Evolutionary conservation across 208 protist species (phyloP).

Genomic region (Leptomonas seymouri): DNA sequence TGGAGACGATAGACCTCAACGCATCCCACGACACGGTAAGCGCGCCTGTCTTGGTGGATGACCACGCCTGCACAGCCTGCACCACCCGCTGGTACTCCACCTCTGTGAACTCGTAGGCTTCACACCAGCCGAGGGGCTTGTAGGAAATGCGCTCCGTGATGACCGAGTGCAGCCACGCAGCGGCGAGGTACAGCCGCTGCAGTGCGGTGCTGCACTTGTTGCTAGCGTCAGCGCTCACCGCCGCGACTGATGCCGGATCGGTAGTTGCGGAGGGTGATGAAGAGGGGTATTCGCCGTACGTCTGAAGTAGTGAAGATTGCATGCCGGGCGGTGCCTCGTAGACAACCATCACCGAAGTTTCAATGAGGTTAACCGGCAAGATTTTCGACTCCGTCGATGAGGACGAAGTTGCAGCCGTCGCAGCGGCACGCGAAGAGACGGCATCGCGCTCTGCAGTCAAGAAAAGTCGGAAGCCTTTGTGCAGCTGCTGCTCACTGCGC

Average conservation of each 20-base stretch:
- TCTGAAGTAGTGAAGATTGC: constrained; percentile 93
- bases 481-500: constrained; percentile 56
- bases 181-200: constrained; percentile 96
- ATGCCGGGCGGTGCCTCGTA: constrained; percentile 98
- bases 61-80: constrained; percentile 92
- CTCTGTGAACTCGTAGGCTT: constrained; percentile 98
- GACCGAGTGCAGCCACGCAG: constrained; percentile 97
- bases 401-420: constrained; percentile 1
- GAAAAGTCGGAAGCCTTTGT: constrained; percentile 96
- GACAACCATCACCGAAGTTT: constrained; percentile 83
- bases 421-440: constrained; percentile 27
- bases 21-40: constrained; percentile 95
- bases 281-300: constrained; percentile 56
- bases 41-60: constrained; percentile 26
- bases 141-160: constrained; percentile 97
- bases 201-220: constrained; percentile 32
- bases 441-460: constrained; percentile 96
- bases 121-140: constrained; percentile 97
- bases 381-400: constrained; percentile 14
- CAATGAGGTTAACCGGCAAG: constrained; percentile 79
- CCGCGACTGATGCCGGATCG: not conserved
- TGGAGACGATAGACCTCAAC: constrained; percentile 90
- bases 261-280: not conserved
- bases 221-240: not conserved
- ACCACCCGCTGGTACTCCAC: constrained; percentile 95